Conservation (phyloP, 1,284 basidiomycete genomes). For the Ustilago trichophora region DNA sequence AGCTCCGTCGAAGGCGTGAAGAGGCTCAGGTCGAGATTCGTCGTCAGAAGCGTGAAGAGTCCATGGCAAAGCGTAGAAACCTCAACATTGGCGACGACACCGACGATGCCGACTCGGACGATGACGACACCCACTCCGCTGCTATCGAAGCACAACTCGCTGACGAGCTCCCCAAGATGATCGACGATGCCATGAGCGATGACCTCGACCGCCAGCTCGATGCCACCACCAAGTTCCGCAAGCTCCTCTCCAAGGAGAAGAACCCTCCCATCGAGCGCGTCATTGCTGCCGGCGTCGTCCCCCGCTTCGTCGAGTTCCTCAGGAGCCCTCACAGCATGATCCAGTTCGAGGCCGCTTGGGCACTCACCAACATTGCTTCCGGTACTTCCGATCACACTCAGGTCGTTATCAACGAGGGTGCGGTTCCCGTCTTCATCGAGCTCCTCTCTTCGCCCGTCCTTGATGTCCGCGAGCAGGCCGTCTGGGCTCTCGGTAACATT, state of each 20-base stretch:
- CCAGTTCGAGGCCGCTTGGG: slow-evolving; percentile 99
- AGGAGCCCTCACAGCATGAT: slow-evolving; percentile 89
- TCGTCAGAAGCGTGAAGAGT: slow-evolving; percentile 65
- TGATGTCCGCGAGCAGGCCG: slow-evolving; percentile 66
- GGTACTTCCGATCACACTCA: slow-evolving; percentile 98
- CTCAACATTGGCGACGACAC: slow-evolving; percentile 57
- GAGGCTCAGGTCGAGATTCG: slow-evolving; percentile 67
- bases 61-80: slow-evolving; percentile 66
- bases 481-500: slow-evolving; percentile 66
- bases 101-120: slow-evolving; percentile 62
- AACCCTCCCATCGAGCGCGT: slow-evolving; percentile 99
- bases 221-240: slow-evolving; percentile 94
- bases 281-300: slow-evolving; percentile 96
- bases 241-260: slow-evolving; percentile 95
- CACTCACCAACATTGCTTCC: slow-evolving; percentile 98
- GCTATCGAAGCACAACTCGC: slow-evolving; percentile 73
- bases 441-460: slow-evolving; percentile 64
- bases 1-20: slow-evolving; percentile 64
- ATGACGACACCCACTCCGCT: slow-evolving; percentile 54
- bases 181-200: slow-evolving; percentile 89
- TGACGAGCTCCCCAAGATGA: slow-evolving; percentile 80
- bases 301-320: slow-evolving; percentile 96
- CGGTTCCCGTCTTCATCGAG: slow-evolving; percentile 94
- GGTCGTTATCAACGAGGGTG: slow-evolving; percentile 92
- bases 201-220: slow-evolving; percentile 90